Conservation (phyloP, 176 grass and related monocot genomes). For the Rhynchospora pubera region DNA sequence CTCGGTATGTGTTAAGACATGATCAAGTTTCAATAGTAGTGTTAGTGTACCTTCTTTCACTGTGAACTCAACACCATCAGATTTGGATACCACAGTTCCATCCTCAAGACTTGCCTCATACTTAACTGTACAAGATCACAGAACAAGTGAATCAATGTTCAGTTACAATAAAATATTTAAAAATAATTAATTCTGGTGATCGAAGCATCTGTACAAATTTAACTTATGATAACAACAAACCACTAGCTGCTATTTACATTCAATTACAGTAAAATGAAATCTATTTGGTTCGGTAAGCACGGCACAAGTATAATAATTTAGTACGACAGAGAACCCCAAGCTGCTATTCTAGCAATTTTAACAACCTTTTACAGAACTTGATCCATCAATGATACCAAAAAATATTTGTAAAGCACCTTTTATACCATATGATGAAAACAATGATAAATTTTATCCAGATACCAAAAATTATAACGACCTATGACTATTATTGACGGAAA, state of each 20-base stretch:
- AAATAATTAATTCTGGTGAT: neutral
- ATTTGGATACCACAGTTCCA: slow-evolving; percentile 61
- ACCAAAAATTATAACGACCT: too few species aligned
- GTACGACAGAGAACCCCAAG: too few species aligned
- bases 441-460: too few species aligned
- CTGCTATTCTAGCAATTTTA: too few species aligned
- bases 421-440: too few species aligned
- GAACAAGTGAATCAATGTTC: neutral
- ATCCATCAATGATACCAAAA: too few species aligned
- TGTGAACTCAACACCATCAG: slow-evolving; percentile 71
- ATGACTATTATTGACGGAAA: too few species aligned
- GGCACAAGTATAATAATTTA: too few species aligned
- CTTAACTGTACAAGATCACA: slow-evolving; percentile 45
- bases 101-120: slow-evolving; percentile 69
- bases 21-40: neutral
- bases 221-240: neutral
- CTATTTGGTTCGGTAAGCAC: too few species aligned
- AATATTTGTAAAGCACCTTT: too few species aligned
- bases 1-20: neutral
- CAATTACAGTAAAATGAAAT: too few species aligned
- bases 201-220: neutral
- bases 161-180: neutral
- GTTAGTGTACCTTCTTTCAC: slow-evolving; percentile 48
- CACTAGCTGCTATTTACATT: neutral
- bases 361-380: too few species aligned